Evolutionary conservation across 495 filamentous ascomycete genomes (phyloP), one percentile per base, ranked within the genome.

Genomic region (Trichoderma orchidacearum): DNA sequence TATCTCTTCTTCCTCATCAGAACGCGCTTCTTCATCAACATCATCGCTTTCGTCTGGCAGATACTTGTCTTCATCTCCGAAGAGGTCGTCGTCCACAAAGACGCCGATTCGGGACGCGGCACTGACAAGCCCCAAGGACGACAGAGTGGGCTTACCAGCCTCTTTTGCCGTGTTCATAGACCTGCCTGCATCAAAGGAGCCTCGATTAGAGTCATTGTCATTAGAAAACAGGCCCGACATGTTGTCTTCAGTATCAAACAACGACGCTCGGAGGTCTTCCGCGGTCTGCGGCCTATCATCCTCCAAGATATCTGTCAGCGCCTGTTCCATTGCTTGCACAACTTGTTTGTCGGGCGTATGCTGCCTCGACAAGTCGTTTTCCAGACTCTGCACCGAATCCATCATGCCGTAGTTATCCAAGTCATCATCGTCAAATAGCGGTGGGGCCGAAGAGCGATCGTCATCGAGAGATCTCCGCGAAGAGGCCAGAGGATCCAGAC

Each of bases 251-350:
- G 76, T 72, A 23, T 75, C 75, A 60, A 80, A 78, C 8, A 85
- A 66, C 18, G 74, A 79, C 28, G 73, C 75, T 57, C 76, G 78
- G 30, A 83, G 62, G 51, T 86, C 85, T 56, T 89, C 85, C 0
- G 77, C 71, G 54, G 79, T 80, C 51, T 86, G 78, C 17, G 72
- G 72, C 45, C 72, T 69, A 41, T 69, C 72, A 56, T 89, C 83
- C 57, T 89, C 90, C 67, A 99, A 87, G 54, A 99, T 99, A 60
- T 90, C 86, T 62, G 87, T 95, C n/a, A 99, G 73, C 50, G 93
- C 93, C 53, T 83, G 84, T 68, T 96, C 90, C 86, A 99, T 90
- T 0, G 89, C 93, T 70, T 95, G 82, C 17, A 99, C 89, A 30
- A 95, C 79, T 31, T 71, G 74, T 0, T 70, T 80, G 57, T 80